Evolutionary conservation across 1,284 basidiomycete genomes (phyloP), one percentile per base, ranked within the genome.

Genomic region (Cryptococcus neoformans): DNA sequence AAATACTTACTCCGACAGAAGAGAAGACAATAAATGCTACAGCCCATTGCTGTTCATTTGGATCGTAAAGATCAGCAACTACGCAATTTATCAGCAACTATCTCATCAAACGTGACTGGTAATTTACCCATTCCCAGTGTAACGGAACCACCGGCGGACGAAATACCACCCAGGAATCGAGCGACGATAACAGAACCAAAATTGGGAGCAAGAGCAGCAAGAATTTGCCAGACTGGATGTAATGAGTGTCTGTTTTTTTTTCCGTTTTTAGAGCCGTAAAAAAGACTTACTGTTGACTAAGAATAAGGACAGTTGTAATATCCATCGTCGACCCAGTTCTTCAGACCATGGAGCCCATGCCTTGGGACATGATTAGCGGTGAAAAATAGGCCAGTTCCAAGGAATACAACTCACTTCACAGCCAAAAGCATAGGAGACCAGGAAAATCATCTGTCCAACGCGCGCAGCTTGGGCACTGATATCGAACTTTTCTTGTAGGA

Each of bases 121-220:
- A 16, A 11, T 36, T 44, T 47, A 65, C 66, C 66, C 69, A 79
- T 77, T 35, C 77, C 79, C 1, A 79, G 64, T 2, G 78, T 80
- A 40, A 80, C 79, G 21, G 73, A 76, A 6, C 79, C 79, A 21
- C 79, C 84, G 2, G 83, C 82, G 2, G 84, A 87, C 56, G 87
- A 88, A 60, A 88, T 80, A 21, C 87, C 87, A 35, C 80, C 80
- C 4, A 90, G 71, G 68, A 87, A 86, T 9, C 88, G 82, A 1
- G 83, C 84, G 49, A 86, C 72, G n/a, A 88, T 75, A 4, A 90
- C 76, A 0, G 85, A 85, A 51, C 81, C 75, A 44, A 86, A 84
- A 65, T 88, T 86, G 4, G 78, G 78, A 0, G 85, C 85, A 12
- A 87, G 79, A 0, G 84, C 82, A 84, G 76, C 62, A 80, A 81